Evolutionary conservation across 2,329 filamentous ascomycete species (phyloP), one percentile per base, ranked within the genome.

Genomic region (Myriosclerotinia scirpicola): DNA sequence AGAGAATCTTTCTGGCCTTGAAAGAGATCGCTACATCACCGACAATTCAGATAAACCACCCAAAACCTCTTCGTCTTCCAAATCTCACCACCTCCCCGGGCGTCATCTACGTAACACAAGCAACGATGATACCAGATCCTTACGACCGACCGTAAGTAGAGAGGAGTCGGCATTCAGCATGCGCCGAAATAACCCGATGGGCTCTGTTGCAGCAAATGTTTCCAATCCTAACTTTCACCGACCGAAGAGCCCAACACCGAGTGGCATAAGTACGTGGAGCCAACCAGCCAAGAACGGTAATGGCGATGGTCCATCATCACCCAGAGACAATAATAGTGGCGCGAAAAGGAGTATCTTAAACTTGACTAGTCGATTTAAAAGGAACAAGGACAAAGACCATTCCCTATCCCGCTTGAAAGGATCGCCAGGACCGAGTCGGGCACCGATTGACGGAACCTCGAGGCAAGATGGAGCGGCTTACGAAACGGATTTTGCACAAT

Each of bases 221-320:
- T 75, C 74, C 8, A 75, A 69, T 64, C 67, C 70, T 30, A 75
- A 68, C 65, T 54, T 82, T 76, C 84, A 80, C 71, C 88, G 93
- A 71, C 88, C 91, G 15, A 86, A 90, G 68, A 96, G 93, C 77
- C 92, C 93, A 36, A 91, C 92, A 0, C 90, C 93, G 9, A 95
- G 91, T 77, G 82, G 85, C 53, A 85, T 85, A 72, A 92, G 89
- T 74, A 83, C 81, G 30, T 80, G 80, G 78, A 85, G 78, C 76
- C 71, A 69, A 60, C 56, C 72, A 5, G 65, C 69, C 15, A 74
- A 66, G 54, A 61, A 56, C 12, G 54, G 67, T n/a, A 53, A 53
- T 9, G 71, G 71, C 79, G 75, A 87, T 84, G 77, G 87, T 86
- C 70, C 82, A 80, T 74, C 73, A 38, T 80, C 80, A 7, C 75